phyloP scores from a whole-genome alignment of 2,329 filamentous ascomycete genomes.

The Aspergillus caelatus region DNA sequence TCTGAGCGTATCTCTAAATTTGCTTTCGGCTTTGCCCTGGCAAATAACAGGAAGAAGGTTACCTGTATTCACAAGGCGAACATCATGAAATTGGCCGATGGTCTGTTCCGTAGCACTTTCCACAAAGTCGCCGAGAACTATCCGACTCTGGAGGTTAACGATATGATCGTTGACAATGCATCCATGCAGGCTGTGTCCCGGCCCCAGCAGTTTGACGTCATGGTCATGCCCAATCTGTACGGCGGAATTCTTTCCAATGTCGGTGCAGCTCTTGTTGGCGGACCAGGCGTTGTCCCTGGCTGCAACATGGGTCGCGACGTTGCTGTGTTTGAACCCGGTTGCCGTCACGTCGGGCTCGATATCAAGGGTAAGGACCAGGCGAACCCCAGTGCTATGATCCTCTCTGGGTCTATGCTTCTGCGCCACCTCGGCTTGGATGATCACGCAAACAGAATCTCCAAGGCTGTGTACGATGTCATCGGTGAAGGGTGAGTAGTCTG shows the following conservation, averaged over 20 bases:
- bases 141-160: constrained; percentile 91
- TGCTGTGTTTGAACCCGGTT: constrained; percentile 97
- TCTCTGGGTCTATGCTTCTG: constrained; percentile 95
- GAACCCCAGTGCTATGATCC: constrained; percentile 93
- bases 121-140: constrained; percentile 92
- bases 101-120: constrained; percentile 98
- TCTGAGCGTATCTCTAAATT: constrained; percentile 99
- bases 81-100: constrained; percentile 99
- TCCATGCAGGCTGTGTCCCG: constrained; percentile 98
- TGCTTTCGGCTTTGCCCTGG: constrained; percentile 94
- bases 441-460: constrained; percentile 97
- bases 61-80: constrained; percentile 99
- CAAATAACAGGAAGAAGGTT: constrained; percentile 99
- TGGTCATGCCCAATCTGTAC: constrained; percentile 99
- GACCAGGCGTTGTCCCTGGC: constrained; percentile 93
- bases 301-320: constrained; percentile 99
- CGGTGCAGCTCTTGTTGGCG: constrained; percentile 93
- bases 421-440: constrained; percentile 96
- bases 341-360: constrained; percentile 98
- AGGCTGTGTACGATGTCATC: constrained; percentile 76
- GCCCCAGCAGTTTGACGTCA: constrained; percentile 98
- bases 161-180: constrained; percentile 99
- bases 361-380: constrained; percentile 99
- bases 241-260: constrained; percentile 99
- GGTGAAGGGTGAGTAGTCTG: constrained; percentile 74